A percentile compares a stretch with the other conserved stretches of the same genome.
Evolutionary conservation across 306 rosid species (phyloP).

Genomic region (Calophaca sinica): DNA sequence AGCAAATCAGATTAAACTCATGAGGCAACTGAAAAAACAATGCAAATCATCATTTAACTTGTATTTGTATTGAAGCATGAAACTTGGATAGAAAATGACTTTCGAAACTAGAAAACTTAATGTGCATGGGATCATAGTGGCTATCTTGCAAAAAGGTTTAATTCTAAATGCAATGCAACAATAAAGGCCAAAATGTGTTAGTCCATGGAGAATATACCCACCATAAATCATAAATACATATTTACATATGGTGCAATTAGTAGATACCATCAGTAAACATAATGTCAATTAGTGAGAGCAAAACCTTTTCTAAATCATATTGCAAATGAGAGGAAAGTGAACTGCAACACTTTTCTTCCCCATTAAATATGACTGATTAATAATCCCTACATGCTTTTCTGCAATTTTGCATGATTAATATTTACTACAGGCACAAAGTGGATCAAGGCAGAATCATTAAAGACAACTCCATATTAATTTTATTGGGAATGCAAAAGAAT

Average conservation of each 20-base stretch:
- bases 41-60: slow-evolving; percentile 18
- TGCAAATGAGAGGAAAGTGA: background rate
- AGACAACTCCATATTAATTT: background rate
- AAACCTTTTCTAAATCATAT: background rate
- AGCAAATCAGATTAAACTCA: slow-evolving; percentile 38
- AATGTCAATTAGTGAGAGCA: background rate
- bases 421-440: background rate
- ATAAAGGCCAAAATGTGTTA: background rate
- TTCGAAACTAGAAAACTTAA: background rate
- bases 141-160: no score
- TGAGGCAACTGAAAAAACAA: slow-evolving; percentile 16
- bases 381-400: background rate
- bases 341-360: background rate
- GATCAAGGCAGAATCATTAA: background rate
- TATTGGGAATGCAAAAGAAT: background rate
- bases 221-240: slow-evolving; percentile 13
- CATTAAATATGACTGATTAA: background rate
- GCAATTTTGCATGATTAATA: background rate
- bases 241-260: slow-evolving; percentile 4
- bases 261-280: background rate
- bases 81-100: background rate
- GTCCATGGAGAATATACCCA: background rate
- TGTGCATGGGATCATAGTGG: no score
- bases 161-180: background rate
- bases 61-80: slow-evolving; percentile 21